Percentiles rank a stretch among this genome's conserved stretches.
Evolutionary conservation across 768 basidiomycete species (phyloP).

Genomic region (Nevesoporus exiguus): DNA sequence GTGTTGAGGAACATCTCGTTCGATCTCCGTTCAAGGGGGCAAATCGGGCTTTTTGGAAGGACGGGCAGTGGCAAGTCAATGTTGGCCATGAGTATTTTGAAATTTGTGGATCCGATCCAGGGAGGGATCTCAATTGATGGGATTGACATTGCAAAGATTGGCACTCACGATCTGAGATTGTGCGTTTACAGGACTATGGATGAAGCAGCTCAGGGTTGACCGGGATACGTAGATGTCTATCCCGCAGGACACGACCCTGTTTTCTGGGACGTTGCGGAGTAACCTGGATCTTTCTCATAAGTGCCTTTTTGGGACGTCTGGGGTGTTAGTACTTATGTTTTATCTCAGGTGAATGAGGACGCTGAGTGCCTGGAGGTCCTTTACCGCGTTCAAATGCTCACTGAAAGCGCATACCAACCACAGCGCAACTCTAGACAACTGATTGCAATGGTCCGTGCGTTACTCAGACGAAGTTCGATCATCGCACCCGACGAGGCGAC

Average conservation of each 20-base stretch:
- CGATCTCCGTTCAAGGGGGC: too few relatives aligned
- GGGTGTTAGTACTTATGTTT: background rate
- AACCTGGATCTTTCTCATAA: constrained; percentile 71
- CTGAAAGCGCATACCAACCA: constrained; percentile 45
- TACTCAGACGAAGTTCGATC: constrained; percentile 68
- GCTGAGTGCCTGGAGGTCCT: constrained; percentile 78
- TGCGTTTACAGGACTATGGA: constrained; percentile 35
- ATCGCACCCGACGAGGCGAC: constrained; percentile 86
- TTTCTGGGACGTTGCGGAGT: constrained; percentile 69
- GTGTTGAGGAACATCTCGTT: constrained; percentile 79
- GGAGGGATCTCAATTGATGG: too few relatives aligned
- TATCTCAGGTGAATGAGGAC: constrained; percentile 61
- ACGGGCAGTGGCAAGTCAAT: too few relatives aligned
- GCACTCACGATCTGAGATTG: constrained; percentile 78
- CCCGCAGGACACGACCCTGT: too few relatives aligned
- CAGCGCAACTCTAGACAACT: constrained; percentile 62
- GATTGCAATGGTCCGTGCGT: constrained; percentile 80
- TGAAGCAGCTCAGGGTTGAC: background rate
- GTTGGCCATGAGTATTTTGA: too few relatives aligned
- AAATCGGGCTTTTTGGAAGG: too few relatives aligned
- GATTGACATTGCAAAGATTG: too few relatives aligned
- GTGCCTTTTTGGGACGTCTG: background rate
- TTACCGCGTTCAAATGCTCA: constrained; percentile 75
- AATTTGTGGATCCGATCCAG: too few relatives aligned
- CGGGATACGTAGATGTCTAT: constrained; percentile 38